Percentiles rank a stretch among this genome's conserved stretches.
These are phyloP conservation scores for Sarcodon aspratus DNA, from an alignment of 768 basidiomycete species.

Conservation along the genomic window DNA sequence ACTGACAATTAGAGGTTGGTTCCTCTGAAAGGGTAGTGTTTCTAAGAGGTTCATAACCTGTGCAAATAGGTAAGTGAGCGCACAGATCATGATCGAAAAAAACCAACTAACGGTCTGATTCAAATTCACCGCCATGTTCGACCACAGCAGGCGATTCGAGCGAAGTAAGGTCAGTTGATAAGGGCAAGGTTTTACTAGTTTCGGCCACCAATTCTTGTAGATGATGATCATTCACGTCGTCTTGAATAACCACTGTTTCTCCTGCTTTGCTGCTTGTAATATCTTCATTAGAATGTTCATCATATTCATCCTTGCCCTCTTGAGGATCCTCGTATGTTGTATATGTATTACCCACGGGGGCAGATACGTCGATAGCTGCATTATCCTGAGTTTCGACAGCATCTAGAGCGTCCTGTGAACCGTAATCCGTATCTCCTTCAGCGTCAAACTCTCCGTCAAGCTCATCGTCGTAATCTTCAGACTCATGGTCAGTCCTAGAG, in stretches of 20 bases:
- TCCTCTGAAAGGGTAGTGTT: too few species aligned
- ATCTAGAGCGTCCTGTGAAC: neutral
- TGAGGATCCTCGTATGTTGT: neutral
- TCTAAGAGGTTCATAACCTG: neutral
- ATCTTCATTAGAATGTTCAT: neutral
- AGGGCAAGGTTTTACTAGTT: neutral
- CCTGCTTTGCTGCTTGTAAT: neutral
- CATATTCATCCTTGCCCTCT: neutral
- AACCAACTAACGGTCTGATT: neutral
- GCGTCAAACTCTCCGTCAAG: slow-evolving; percentile 1
- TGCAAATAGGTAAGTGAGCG: neutral
- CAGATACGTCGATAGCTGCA: neutral
- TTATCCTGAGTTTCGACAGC: neutral
- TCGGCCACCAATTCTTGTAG: neutral
- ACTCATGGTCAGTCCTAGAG: neutral
- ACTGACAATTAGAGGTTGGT: too few species aligned
- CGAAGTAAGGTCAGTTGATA: neutral
- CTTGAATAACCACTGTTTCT: neutral
- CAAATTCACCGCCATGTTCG: neutral
- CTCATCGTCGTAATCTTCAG: slow-evolving; percentile 1
- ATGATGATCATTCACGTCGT: neutral
- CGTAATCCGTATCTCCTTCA: neutral
- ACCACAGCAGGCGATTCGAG: neutral
- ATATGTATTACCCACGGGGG: neutral
- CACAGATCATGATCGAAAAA: neutral